A percentile compares a stretch with the other conserved stretches of the same genome.
These are phyloP conservation scores for Malania oleifera DNA, from an alignment of 164 flowering plant genomes.

Conservation along the genomic window DNA sequence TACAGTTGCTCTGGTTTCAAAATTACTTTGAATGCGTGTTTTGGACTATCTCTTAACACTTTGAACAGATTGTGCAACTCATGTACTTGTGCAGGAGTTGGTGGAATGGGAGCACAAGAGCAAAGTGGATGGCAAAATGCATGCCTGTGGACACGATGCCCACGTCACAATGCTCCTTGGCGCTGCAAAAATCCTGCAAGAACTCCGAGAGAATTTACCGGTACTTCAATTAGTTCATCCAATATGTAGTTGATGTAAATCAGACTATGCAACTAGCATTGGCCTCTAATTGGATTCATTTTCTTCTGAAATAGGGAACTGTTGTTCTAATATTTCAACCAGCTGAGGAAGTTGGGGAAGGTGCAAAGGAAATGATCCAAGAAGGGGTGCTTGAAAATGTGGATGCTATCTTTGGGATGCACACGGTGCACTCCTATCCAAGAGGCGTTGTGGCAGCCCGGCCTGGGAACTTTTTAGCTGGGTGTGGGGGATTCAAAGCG, in stretches of 20 bases:
- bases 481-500: slow-evolving; percentile 58
- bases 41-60: too few species aligned
- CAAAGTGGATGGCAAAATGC: slow-evolving; percentile 60
- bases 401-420: slow-evolving; percentile 59
- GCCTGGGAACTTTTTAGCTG: slow-evolving; percentile 59
- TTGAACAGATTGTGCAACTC: not conserved
- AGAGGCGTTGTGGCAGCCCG: slow-evolving; percentile 40
- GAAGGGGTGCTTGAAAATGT: slow-evolving; percentile 61
- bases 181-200: slow-evolving; percentile 55
- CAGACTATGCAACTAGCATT: not conserved
- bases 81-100: slow-evolving; percentile 40
- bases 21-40: too few species aligned
- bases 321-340: slow-evolving; percentile 72
- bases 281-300: not conserved
- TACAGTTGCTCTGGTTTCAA: too few species aligned
- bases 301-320: slow-evolving; percentile 42
- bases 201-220: slow-evolving; percentile 27
- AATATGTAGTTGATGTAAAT: not conserved
- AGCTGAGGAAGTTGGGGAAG: slow-evolving; percentile 62
- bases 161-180: slow-evolving; percentile 74
- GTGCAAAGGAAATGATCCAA: slow-evolving; percentile 55
- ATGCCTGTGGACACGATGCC: slow-evolving; percentile 75
- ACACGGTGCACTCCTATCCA: slow-evolving; percentile 24
- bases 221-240: slow-evolving; percentile 12
- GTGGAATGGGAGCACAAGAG: slow-evolving; percentile 69